Base-by-base conservation (phyloP, 139 green algal species). In the Haematococcus sp. region DNA sequence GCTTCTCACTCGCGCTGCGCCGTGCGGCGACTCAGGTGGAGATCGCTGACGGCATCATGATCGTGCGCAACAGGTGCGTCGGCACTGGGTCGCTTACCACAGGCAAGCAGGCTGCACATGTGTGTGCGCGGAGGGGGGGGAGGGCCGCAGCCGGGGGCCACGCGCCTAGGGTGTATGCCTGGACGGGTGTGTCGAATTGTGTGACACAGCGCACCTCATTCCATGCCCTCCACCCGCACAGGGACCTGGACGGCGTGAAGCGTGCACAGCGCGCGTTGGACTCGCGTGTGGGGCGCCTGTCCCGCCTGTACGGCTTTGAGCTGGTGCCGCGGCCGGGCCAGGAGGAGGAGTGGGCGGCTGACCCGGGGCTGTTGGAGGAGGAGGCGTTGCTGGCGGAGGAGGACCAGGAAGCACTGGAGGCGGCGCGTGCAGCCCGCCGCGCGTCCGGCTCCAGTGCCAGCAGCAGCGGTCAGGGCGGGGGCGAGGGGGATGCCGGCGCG, bases 291-390 rank as follows among this genome's bases (percentile, higher is more conserved):
- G 58, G 58, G n/a, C 58, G 58, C 23, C 58, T 65, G 58, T 40
- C n/a, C 58, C 58, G 58, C 58, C 11, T 34, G 58, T 65, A 65
- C 30, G 58, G 58, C 58, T 65, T 65, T 65, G 23, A 35, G 58
- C 25, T 33, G 2, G 58, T 9, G 23, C 23, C 30, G 9, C 25
- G 25, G 4, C 3, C n/a, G 30, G 23, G n/a, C 3, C 23, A 33
- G n/a, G n/a, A 65, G 28, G 58, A 28, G n/a, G 11, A 22, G 17
- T 65, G 58, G 58, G 58, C 58, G n/a, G 11, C 25, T 65, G 58
- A 49, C 40, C 40, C 40, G 7, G 58, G 58, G 17, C n/a, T 30
- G 3, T 34, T 65, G 4, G 58, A 65, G 11, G 58, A 65, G 17
- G 58, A 65, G n/a, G 58, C 11, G 3, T 3, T 28, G n/a, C 22